Conservation (phyloP, 805 yeast species). For the Barnettozyma wickerhamii region DNA sequence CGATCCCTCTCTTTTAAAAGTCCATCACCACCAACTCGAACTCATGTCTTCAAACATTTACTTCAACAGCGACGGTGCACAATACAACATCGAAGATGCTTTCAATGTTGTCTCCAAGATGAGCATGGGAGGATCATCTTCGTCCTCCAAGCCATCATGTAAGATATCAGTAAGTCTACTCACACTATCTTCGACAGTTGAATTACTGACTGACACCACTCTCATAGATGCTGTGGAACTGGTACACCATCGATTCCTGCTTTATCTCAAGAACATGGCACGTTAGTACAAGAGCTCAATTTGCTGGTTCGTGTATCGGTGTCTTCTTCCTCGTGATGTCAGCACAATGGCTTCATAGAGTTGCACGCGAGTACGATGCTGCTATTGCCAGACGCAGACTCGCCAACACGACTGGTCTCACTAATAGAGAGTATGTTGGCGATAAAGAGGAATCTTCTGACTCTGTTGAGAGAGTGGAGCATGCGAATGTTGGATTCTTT, state of each 20-base stretch:
- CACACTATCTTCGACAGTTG: too few species aligned
- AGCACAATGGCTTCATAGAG: slow-evolving; percentile 53
- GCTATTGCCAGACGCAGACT: slow-evolving; percentile 30
- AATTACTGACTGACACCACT: background rate
- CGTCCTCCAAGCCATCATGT: slow-evolving; percentile 21
- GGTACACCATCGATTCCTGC: slow-evolving; percentile 65
- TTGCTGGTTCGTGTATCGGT: slow-evolving; percentile 76
- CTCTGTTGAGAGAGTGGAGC: slow-evolving; percentile 11
- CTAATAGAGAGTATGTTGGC: background rate
- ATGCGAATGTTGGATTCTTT: slow-evolving; percentile 11
- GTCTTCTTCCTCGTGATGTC: slow-evolving; percentile 53
- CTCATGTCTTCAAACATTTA: slow-evolving; percentile 22
- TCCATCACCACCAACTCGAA: too few species aligned
- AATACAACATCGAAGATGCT: slow-evolving; percentile 15
- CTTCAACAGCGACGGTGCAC: slow-evolving; percentile 35
- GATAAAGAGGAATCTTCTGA: slow-evolving; percentile 5
- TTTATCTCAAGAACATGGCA: slow-evolving; percentile 65
- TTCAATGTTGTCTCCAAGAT: slow-evolving; percentile 14
- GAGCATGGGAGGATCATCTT: slow-evolving; percentile 15
- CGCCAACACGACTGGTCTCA: slow-evolving; percentile 7
- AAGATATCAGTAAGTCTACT: slow-evolving; percentile 26
- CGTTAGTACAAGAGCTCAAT: slow-evolving; percentile 49
- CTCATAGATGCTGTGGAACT: slow-evolving; percentile 67
- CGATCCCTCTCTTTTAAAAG: too few species aligned
- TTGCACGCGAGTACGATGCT: slow-evolving; percentile 47